phyloP scores from a whole-genome alignment of 768 basidiomycete species.

The Phlegmacium glaucopus region DNA sequence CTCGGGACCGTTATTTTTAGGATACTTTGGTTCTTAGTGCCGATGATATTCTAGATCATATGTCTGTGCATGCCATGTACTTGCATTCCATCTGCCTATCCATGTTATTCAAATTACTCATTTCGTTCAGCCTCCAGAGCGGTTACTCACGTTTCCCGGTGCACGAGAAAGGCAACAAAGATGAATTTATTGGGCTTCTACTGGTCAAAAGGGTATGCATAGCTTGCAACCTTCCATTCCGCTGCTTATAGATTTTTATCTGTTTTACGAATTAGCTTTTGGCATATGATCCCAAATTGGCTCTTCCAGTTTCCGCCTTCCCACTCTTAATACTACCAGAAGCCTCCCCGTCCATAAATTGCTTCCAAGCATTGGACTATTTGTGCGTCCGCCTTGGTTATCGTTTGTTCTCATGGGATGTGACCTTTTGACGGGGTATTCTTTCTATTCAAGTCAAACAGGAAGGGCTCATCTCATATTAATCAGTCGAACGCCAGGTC shows the following conservation, averaged over 20 bases:
- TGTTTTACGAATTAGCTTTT: constrained; percentile 53
- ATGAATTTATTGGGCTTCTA: constrained; percentile 79
- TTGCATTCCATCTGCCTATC: constrained; percentile 3
- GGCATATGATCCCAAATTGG: constrained; percentile 79
- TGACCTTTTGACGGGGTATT: background rate
- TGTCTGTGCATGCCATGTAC: constrained; percentile 72
- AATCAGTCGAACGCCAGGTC: constrained; percentile 80
- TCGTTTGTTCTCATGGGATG: background rate
- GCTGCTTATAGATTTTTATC: constrained; percentile 31
- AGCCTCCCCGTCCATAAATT: constrained; percentile 84
- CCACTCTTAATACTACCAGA: constrained; percentile 84
- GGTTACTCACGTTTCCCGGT: constrained; percentile 95
- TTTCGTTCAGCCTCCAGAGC: constrained; percentile 48
- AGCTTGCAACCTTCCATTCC: constrained; percentile 65
- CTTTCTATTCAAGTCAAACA: constrained; percentile 61
- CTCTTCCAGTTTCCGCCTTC: constrained; percentile 71
- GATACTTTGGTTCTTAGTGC: constrained; percentile 80
- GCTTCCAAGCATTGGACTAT: constrained; percentile 93
- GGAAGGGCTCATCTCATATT: constrained; percentile 90
- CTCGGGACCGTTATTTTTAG: constrained; percentile 28
- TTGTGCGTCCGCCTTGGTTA: constrained; percentile 49
- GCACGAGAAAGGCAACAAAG: constrained; percentile 66
- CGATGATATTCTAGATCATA: constrained; percentile 76
- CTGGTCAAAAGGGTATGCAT: constrained; percentile 70
- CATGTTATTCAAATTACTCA: constrained; percentile 3